Evolutionary conservation across 2,329 filamentous ascomycete genomes (phyloP).

Genomic region (Cordyceps cicadae): DNA sequence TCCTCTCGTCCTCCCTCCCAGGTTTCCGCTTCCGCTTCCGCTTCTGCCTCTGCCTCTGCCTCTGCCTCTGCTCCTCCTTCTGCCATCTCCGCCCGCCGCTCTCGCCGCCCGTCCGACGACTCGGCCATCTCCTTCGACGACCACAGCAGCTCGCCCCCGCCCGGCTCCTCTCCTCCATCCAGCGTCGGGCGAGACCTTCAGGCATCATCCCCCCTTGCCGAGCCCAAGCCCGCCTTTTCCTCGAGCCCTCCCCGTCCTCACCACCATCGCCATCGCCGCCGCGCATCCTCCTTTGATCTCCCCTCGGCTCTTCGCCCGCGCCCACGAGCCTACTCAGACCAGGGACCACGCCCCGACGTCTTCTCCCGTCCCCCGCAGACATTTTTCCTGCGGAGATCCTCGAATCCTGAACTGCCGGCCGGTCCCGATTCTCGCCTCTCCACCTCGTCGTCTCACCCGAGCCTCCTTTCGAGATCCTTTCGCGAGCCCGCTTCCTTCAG

Average conservation of each 20-base stretch:
- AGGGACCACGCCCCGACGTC: slow-evolving; percentile 13
- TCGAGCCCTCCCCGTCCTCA: not conserved
- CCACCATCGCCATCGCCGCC: not conserved
- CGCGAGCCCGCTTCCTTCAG: slow-evolving; percentile 31
- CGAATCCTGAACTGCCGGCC: slow-evolving; percentile 25
- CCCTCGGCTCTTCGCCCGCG: not conserved
- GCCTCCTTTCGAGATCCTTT: slow-evolving; percentile 26
- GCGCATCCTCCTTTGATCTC: slow-evolving; percentile 4
- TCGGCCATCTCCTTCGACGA: slow-evolving; percentile 3
- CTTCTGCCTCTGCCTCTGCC: no score
- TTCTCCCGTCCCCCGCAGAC: slow-evolving; percentile 16
- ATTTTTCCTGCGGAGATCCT: slow-evolving; percentile 25
- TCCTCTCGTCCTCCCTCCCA: not conserved
- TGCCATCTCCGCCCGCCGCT: not conserved
- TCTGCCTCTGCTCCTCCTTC: no score
- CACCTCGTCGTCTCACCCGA: slow-evolving; percentile 16
- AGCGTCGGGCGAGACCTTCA: not conserved
- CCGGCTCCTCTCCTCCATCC: slow-evolving; percentile 1
- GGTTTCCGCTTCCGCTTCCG: not conserved
- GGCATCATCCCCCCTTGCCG: not conserved
- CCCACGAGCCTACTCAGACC: slow-evolving; percentile 11
- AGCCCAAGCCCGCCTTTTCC: not conserved
- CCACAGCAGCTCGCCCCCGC: not conserved
- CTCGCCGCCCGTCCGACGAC: slow-evolving; percentile 1
- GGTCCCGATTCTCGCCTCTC: slow-evolving; percentile 7